Evolutionary conservation across 1,139 yeast genomes (phyloP).

Genomic region (Taiozyma sp.): DNA sequence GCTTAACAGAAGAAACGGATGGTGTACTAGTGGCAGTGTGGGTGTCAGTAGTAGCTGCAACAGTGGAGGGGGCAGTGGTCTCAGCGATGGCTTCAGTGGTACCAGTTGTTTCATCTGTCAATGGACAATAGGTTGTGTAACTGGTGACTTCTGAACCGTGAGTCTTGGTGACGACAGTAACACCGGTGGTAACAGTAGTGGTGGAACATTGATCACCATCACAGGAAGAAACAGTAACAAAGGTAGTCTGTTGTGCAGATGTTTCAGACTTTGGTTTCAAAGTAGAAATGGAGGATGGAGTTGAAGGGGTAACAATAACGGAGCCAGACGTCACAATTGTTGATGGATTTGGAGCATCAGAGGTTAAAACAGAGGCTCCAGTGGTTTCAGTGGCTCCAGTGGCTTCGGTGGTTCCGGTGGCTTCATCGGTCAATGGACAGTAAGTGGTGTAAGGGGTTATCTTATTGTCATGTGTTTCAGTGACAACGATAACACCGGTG

Average conservation of each 20-base stretch:
- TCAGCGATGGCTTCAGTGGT: constrained; percentile 3
- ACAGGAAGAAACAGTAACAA: constrained; percentile 22
- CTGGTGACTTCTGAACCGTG: constrained; percentile 22
- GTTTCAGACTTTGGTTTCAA: background rate
- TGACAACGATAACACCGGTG: constrained; percentile 35
- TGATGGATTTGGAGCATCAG: constrained; percentile 29
- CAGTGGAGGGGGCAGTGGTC: constrained; percentile 10
- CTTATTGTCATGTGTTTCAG: constrained; percentile 20
- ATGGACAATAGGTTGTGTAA: constrained; percentile 32
- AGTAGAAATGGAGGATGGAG: background rate
- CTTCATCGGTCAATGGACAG: constrained; percentile 5
- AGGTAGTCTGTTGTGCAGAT: constrained; percentile 3
- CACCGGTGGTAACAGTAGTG: constrained; percentile 3
- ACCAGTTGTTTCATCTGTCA: constrained; percentile 7
- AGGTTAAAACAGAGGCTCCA: background rate
- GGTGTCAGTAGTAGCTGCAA: background rate
- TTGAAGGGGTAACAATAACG: background rate
- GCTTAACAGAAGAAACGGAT: background rate
- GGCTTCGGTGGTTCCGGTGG: constrained; percentile 2
- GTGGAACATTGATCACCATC: constrained; percentile 11
- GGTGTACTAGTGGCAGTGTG: background rate
- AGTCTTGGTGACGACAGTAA: constrained; percentile 22
- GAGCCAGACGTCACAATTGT: background rate
- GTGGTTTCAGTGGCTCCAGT: too few relatives aligned
- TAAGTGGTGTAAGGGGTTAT: constrained; percentile 3